phyloP scores from a whole-genome alignment of 768 basidiomycete genomes.

The Rubroboletus pulcherrimus region DNA sequence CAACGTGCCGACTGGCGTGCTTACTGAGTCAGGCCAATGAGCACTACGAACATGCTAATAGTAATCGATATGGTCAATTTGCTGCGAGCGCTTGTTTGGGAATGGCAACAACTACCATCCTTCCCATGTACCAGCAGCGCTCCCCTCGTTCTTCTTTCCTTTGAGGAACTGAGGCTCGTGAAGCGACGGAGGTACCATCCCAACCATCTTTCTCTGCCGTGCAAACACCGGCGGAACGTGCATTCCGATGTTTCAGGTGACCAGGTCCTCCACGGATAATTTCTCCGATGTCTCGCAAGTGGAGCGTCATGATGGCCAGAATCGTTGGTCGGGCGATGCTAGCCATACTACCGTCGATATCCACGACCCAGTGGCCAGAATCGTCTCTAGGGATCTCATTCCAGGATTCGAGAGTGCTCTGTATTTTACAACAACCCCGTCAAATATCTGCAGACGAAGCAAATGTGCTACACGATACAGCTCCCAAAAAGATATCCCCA shows the following conservation, averaged over 20 bases:
- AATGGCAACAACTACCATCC: neutral
- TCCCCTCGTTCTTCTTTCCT: neutral
- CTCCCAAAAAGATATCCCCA: neutral
- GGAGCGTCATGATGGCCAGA: neutral
- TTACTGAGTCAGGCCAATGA: neutral
- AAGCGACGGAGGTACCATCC: neutral
- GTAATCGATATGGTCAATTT: neutral
- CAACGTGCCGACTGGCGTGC: neutral
- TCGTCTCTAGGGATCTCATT: too few species aligned
- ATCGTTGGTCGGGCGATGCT: too few species aligned
- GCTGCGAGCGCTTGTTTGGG: neutral
- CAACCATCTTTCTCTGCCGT: neutral
- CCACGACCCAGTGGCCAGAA: neutral
- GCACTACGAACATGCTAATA: too few species aligned
- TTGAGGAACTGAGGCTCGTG: neutral
- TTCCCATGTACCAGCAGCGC: neutral
- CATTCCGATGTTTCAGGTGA: neutral
- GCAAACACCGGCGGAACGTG: neutral
- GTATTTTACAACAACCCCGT: neutral
- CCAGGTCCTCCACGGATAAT: neutral
- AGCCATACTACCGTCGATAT: neutral
- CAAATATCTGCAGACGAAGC: neutral
- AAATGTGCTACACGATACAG: neutral
- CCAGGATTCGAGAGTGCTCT: neutral
- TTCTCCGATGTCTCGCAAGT: neutral